Evolutionary conservation across 2,329 filamentous ascomycete species (phyloP), one percentile per base, ranked within the genome.

Genomic region (Penicillium sp.): DNA sequence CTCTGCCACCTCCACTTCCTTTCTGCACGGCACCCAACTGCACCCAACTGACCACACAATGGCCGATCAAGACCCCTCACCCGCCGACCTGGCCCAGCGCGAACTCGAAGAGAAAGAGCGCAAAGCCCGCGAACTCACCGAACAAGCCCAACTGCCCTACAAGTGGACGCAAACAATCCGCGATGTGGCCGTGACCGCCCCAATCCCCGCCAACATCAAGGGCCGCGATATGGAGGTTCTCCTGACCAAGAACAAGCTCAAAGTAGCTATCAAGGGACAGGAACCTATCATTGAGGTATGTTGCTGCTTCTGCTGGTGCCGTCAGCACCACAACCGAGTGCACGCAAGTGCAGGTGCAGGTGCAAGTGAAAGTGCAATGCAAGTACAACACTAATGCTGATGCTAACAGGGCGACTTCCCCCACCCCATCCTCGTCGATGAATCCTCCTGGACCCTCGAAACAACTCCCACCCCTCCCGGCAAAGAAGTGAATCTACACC

Each of bases 161-260:
- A 94, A 95, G 78, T 99, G 94, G 94, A 89, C 84, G 9, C 94
- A 99, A 77, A 92, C 89, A 20, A 96, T 99, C 70, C 82, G 81
- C 62, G 94, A 97, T 68, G 78, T 97, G 54, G 90, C 96, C 68
- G 77, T 97, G 65, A 87, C 82, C 44, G 82, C 95, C 52, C 78
- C 83, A 23, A 85, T 99, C 1, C 88, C 93, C 0, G 88, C 82
- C 20, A 96, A 92, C 72, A 78, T 93, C 62, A 95, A 95, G 75
- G 90, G 86, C 32, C 84, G 83, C 62, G 94, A 99, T 70, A 76
- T 99, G 29, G 84, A 89, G 51, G 85, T 99, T 50, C 86, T 89
- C 50, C 82, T 99, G 70, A 89, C 88, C 72, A 92, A 90, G 77
- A 85, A 80, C 52, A 86, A 84, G 63, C 79, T 99, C 51, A 83